These are phyloP conservation scores for Camillea tinctor DNA, from an alignment of 2,329 filamentous ascomycete genomes.

Conservation along the genomic window DNA sequence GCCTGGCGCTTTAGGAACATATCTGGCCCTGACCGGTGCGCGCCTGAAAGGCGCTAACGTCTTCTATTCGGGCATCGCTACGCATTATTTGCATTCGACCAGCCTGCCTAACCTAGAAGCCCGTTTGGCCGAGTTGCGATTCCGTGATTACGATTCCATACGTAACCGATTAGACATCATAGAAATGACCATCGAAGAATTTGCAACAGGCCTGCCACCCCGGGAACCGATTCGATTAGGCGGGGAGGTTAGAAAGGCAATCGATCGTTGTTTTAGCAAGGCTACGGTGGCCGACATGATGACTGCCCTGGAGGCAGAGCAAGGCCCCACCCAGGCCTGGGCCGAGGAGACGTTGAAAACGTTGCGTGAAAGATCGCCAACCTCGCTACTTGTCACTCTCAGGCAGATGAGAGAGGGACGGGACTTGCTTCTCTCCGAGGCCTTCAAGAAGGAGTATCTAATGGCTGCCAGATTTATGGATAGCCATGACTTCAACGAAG, in stretches of 20 bases:
- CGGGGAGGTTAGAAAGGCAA: constrained; percentile 71
- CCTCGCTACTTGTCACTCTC: constrained; percentile 79
- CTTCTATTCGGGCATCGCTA: constrained; percentile 89
- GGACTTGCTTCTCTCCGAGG: constrained; percentile 77
- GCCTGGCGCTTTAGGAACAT: constrained; percentile 83
- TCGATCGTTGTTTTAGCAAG: constrained; percentile 79
- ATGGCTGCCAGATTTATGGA: constrained; percentile 88
- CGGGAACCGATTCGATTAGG: constrained; percentile 65
- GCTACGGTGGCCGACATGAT: constrained; percentile 70
- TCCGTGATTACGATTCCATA: constrained; percentile 71
- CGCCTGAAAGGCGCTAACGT: constrained; percentile 78
- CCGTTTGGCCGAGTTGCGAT: constrained; percentile 84
- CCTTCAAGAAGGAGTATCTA: constrained; percentile 82
- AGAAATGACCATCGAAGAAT: constrained; percentile 89
- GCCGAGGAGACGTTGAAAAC: constrained; percentile 74
- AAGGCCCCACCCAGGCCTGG: constrained; percentile 65
- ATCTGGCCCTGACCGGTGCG: constrained; percentile 89
- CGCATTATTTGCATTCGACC: constrained; percentile 93
- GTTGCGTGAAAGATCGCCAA: constrained; percentile 78
- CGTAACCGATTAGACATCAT: constrained; percentile 67
- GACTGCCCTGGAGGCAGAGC: constrained; percentile 58
- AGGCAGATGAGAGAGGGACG: constrained; percentile 76
- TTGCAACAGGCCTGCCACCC: constrained; percentile 78
- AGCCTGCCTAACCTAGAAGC: constrained; percentile 77
- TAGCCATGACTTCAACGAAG: constrained; percentile 87